Evolutionary conservation across 2,329 filamentous ascomycete species (phyloP), one percentile per base, ranked within the genome.

Genomic region (Annulohypoxylon truncatum): DNA sequence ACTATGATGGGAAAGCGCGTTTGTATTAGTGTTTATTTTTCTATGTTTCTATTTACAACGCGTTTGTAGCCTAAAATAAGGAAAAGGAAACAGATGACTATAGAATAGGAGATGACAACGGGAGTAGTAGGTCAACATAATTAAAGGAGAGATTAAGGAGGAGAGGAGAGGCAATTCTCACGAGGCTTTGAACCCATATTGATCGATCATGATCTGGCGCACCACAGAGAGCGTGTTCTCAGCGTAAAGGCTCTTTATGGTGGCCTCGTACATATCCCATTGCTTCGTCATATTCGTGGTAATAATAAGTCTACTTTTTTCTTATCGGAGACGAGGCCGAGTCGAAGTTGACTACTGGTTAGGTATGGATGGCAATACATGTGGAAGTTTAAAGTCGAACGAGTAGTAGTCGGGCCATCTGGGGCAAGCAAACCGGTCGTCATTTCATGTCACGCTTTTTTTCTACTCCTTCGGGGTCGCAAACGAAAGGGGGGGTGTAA

Each of bases 131-230:
- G 20, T 10, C 33, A n/a, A 57, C 9, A 10, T 13, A 24, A 35
- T 10, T 24, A 20, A 28, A n/a, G 15, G 18, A 40, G 6, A 22
- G 29, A 28, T 31, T 4, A 18, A 35, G n/a, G n/a, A 24, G 44
- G 10, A 31, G 20, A 54, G 26, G 42, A 77, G 79, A 77, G 79
- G 74, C 67, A 79, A 78, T 83, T 35, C 83, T 81, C 38, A 78
- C 74, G 73, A 85, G 80, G 53, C 74, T 71, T 62, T 83, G 73
- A 66, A 76, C 48, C 57, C 75, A 50, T 76, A 65, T 60, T 63
- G 61, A 10, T 75, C 71, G 13, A 73, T 74, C 74, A 76, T 76
- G 7, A 68, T 75, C 64, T 71, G 64, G 53, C 70, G 70, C 28
- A 76, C 74, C 22, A 62, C 65, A 2, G 71, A 57, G 8, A 76